These are phyloP conservation scores for Moesziomyces parantarcticus DNA, from an alignment of 1,284 basidiomycete genomes.

Conservation along the genomic window DNA sequence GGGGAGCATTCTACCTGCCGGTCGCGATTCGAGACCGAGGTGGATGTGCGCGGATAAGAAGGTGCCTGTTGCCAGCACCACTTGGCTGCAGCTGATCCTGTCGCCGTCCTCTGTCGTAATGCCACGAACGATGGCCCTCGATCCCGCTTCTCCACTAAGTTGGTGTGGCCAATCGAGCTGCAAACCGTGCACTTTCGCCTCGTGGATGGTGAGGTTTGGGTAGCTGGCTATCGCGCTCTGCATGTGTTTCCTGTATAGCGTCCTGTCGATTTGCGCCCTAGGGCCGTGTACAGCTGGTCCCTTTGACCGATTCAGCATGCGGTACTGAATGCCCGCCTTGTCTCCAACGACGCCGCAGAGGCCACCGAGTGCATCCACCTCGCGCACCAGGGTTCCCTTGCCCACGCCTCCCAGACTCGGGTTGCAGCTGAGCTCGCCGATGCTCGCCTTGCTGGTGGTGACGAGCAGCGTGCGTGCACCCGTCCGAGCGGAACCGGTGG, in stretches of 20 bases:
- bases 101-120: constrained; percentile 84
- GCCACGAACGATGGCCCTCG: constrained; percentile 75
- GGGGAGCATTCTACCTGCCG: constrained; percentile 84
- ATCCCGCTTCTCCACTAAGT: constrained; percentile 36
- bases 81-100: constrained; percentile 78
- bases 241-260: constrained; percentile 70
- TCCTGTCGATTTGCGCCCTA: constrained; percentile 87
- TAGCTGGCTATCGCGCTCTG: constrained; percentile 67
- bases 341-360: constrained; percentile 82
- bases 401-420: constrained; percentile 77
- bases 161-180: constrained; percentile 72
- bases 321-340: constrained; percentile 86
- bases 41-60: constrained; percentile 90
- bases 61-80: constrained; percentile 88
- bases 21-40: constrained; percentile 81
- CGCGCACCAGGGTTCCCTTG: constrained; percentile 86
- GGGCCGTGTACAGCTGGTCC: constrained; percentile 90
- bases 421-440: constrained; percentile 90
- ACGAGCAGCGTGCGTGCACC: constrained; percentile 82
- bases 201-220: constrained; percentile 76
- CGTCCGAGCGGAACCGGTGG: constrained; percentile 82
- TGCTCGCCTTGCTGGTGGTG: constrained; percentile 81
- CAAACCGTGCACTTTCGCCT: constrained; percentile 83
- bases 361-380: constrained; percentile 87
- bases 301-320: constrained; percentile 83